Base-by-base conservation (phyloP, 305 asterid genomes). In the Solanum hybrid region DNA sequence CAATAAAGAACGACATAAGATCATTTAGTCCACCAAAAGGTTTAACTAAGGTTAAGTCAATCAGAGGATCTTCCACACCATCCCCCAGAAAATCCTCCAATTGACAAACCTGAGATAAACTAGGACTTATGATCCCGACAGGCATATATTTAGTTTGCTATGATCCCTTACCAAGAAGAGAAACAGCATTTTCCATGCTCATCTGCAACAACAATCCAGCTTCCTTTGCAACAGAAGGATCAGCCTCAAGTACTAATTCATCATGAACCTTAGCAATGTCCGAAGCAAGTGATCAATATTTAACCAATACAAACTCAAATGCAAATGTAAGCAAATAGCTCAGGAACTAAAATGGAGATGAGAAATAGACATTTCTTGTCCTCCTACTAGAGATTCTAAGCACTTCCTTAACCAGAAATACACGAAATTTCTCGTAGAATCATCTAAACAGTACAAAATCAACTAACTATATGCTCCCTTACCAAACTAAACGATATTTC, bases 181-280 rank as follows among this genome's bases (percentile, higher is more conserved):
- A 94, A 51, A 92, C 94, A 57, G 97, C 99, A 89, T 87, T 93
- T 95, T 97, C 99, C 99, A 97, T 97, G 96, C 98, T 93, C 89
- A 92, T 92, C 91, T 45, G 93, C 88, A 96, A 97, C 94, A 97
- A 91, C 90, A 92, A 90, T 34, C 93, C 98, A 89, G 99, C 98
- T 93, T 97, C 99, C 93, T 94, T 97, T 83, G 94, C 94, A 87
- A 96, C 93, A 38, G 93, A 93, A 77, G 95, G 94, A 93, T 96
- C 98, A 80, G 97, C 95, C 93, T 97, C 99, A 93, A 97, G 89
- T 86, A 97, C 96, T 45, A 97, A 93, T 94, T 97, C 99, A 93
- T 96, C 99, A 88, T 97, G 99, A 88, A 96, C 98, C 99, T 97
- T 87, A 89, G 88, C n/a, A 83, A 20, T 90, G 75, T 84, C 39